Conservation (phyloP, 106 monocot species). For the Apostasia ramifera region DNA sequence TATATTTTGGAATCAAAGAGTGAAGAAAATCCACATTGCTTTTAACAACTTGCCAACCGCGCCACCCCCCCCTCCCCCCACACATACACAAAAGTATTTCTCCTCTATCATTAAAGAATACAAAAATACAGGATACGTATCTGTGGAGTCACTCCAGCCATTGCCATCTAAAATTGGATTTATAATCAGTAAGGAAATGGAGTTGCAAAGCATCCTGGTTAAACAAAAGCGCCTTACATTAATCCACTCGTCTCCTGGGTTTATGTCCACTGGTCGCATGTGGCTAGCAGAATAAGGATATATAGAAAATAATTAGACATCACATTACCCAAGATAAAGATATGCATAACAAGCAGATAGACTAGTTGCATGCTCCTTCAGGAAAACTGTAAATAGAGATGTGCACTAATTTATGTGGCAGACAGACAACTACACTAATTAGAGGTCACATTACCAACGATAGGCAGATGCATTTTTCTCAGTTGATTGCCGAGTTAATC, state of each 20-base stretch:
- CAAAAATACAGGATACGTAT: constrained; percentile 39
- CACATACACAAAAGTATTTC: no score
- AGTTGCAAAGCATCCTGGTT: neutral
- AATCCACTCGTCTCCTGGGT: constrained; percentile 93
- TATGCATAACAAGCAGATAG: neutral
- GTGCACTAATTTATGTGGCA: no score
- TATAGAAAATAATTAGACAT: neutral
- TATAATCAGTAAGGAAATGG: constrained; percentile 8
- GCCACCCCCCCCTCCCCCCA: no score
- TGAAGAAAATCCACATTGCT: neutral
- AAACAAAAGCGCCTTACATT: constrained; percentile 51
- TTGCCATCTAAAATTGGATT: constrained; percentile 73
- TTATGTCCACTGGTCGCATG: constrained; percentile 81
- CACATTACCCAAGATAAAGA: neutral
- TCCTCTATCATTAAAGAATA: no score
- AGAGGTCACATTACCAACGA: no score
- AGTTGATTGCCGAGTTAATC: no score
- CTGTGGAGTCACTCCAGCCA: constrained; percentile 51
- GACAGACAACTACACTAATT: no score
- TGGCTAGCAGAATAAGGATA: constrained; percentile 26
- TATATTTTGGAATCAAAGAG: constrained; percentile 25
- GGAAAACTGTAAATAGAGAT: no score
- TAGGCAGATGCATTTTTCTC: no score
- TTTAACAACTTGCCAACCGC: neutral
- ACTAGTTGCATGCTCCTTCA: neutral